Conservation (phyloP, 352 stramenopile species). For the Phytopythium chamaehyphon region DNA sequence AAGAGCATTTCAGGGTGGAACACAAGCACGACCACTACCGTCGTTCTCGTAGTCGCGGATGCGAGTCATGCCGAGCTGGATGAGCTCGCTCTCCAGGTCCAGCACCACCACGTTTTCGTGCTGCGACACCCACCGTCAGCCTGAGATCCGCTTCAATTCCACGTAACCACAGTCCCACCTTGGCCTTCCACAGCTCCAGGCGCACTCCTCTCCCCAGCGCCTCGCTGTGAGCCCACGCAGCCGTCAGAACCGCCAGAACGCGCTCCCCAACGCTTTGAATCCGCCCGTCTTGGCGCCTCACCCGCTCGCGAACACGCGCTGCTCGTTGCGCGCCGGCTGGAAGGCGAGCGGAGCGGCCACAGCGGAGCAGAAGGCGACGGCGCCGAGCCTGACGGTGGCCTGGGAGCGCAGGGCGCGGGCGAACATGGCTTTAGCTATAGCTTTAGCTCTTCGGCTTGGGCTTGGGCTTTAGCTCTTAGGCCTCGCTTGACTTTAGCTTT, state of each 20-base stretch:
- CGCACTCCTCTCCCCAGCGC: slow-evolving; percentile 72
- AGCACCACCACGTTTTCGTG: slow-evolving; percentile 86
- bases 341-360: slow-evolving; percentile 33
- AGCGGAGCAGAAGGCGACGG: slow-evolving; percentile 13
- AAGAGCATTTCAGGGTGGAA: not conserved
- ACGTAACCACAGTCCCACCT: slow-evolving; percentile 26
- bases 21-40: slow-evolving; percentile 17
- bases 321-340: slow-evolving; percentile 32
- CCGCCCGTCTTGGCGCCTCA: slow-evolving; percentile 16
- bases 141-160: not conserved
- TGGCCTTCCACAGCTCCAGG: slow-evolving; percentile 84
- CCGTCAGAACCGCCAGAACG: not conserved
- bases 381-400: slow-evolving; percentile 21
- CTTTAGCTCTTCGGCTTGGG: no score
- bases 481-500: not conserved
- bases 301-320: slow-evolving; percentile 70
- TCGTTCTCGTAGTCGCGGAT: slow-evolving; percentile 73
- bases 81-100: slow-evolving; percentile 80
- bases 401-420: slow-evolving; percentile 27
- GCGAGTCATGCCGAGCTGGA: slow-evolving; percentile 78
- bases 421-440: slow-evolving; percentile 30
- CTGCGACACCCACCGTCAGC: slow-evolving; percentile 17
- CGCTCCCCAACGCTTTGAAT: slow-evolving; percentile 1
- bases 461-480: not conserved
- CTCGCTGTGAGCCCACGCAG: slow-evolving; percentile 36